A percentile compares a stretch with the other conserved stretches of the same genome.
phyloP scores from a whole-genome alignment of 2,329 filamentous ascomycete species.

The Aquanectria penicillioides region DNA sequence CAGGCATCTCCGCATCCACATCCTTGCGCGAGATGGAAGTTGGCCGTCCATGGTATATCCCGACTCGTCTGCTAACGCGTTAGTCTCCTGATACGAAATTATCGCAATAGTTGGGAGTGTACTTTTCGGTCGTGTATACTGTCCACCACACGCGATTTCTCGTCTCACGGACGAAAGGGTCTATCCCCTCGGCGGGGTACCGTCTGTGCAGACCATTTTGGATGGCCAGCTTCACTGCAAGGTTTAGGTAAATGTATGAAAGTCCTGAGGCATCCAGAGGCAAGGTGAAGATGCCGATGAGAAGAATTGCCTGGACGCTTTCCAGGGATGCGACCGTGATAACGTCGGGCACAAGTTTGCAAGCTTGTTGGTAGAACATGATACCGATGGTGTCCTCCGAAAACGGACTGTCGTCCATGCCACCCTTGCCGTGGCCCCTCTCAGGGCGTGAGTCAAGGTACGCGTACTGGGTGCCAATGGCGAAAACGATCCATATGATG shows the following conservation, averaged over 20 bases:
- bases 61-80: constrained; percentile 56
- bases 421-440: constrained; percentile 32
- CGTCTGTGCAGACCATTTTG: constrained; percentile 69
- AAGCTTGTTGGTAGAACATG: constrained; percentile 66
- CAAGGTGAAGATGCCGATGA: constrained; percentile 65
- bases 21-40: constrained; percentile 62
- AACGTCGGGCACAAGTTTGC: constrained; percentile 64
- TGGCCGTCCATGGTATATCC: constrained; percentile 65
- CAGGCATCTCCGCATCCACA: constrained; percentile 63
- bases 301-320: constrained; percentile 66
- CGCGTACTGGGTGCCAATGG: constrained; percentile 62
- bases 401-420: constrained; percentile 39
- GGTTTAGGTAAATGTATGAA: constrained; percentile 65
- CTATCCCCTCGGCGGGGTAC: constrained; percentile 58
- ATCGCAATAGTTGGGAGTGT: constrained; percentile 22
- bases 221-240: constrained; percentile 66
- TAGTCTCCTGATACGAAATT: constrained; percentile 15
- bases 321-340: constrained; percentile 66
- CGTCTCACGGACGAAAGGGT: constrained; percentile 59
- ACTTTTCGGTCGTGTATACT: constrained; percentile 66
- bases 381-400: constrained; percentile 65
- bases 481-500: constrained; percentile 58
- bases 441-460: constrained; percentile 52
- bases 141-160: constrained; percentile 68
- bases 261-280: constrained; percentile 66